Evolutionary conservation across 495 filamentous ascomycete species (phyloP), one percentile per base, ranked within the genome.

Genomic region (Clavariopsis aquatica): DNA sequence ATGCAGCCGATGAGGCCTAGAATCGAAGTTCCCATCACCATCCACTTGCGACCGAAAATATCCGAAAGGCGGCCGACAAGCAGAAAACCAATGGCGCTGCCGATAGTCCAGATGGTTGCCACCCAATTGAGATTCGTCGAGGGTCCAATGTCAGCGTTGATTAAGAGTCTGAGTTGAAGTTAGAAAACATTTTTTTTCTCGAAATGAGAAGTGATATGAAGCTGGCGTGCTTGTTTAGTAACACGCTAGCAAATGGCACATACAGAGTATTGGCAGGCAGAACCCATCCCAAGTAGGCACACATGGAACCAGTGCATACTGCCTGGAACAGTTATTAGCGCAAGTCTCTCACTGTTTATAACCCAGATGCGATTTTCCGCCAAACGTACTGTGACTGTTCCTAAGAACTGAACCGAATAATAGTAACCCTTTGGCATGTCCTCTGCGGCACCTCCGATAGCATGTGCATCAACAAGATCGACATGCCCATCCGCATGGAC

Each of bases 21-120:
- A 12, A 69, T 31, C n/a, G 60, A 55, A 22, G 64, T 64, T 17
- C 62, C 68, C 46, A 74, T 68, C 34, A 73, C 62, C 57, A 75
- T 69, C 62, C 63, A 72, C 60, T 68, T 64, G 19, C 73, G 68
- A 26, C 73, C 73, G 56, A 75, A 75, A 60, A 75, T 74, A 36
- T 75, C 73, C 1, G 60, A 68, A 15, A 75, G 68, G 43, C 73
- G 69, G 0, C 73, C 73, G 36, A 72, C 64, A 23, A 75, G 61
- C 3, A 74, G 54, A 49, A 71, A 43, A 3, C 62, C 72, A 41
- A 74, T 66, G 23, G 70, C 62, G 29, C 46, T 56, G 17, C 65
- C 70, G 23, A 74, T 58, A 19, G 63, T 74, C 55, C 64, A 75
- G 24, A 62, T 60, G 1, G 65, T 68, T 5, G 72, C 66, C 3